These are phyloP conservation scores for Phylloporus rhodoxanthus DNA, from an alignment of 768 basidiomycete genomes.

Conservation along the genomic window DNA sequence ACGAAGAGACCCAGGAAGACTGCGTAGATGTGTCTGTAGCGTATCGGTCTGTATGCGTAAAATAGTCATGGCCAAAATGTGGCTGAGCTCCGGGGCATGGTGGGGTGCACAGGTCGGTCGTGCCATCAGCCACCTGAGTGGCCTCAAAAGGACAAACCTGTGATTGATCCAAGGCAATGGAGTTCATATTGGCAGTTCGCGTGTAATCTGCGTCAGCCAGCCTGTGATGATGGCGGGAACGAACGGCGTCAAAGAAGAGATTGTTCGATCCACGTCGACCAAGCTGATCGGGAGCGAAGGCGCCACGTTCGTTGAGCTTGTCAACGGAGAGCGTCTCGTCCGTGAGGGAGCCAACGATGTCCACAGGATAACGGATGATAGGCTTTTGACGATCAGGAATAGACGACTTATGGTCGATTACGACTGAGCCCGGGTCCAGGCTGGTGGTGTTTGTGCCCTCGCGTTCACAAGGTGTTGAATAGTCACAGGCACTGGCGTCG, in stretches of 20 bases:
- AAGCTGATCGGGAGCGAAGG: constrained; percentile 17
- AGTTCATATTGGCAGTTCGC: constrained; percentile 18
- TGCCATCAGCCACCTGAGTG: constrained; percentile 19
- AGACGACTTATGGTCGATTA: constrained; percentile 8
- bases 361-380: constrained; percentile 13
- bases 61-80: constrained; percentile 21
- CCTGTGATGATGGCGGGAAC: constrained; percentile 23
- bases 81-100: constrained; percentile 22
- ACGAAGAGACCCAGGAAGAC: constrained; percentile 24
- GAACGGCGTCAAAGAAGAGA: constrained; percentile 36
- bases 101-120: constrained; percentile 22
- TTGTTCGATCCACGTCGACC: constrained; percentile 34
- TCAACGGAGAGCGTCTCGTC: constrained; percentile 13
- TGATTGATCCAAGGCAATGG: constrained; percentile 18
- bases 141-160: constrained; percentile 19
- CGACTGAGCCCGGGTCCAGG: constrained; percentile 7
- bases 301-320: constrained; percentile 11
- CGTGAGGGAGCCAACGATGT: constrained; percentile 11
- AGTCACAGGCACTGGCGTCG: constrained; percentile 17
- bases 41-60: constrained; percentile 23
- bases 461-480: constrained; percentile 18
- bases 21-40: constrained; percentile 18
- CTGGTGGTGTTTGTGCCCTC: constrained; percentile 14
- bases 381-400: constrained; percentile 18
- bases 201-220: constrained; percentile 17